Evolutionary conservation across 2,329 filamentous ascomycete genomes (phyloP), one percentile per base, ranked within the genome.

Genomic region (Exophiala mesophila): DNA sequence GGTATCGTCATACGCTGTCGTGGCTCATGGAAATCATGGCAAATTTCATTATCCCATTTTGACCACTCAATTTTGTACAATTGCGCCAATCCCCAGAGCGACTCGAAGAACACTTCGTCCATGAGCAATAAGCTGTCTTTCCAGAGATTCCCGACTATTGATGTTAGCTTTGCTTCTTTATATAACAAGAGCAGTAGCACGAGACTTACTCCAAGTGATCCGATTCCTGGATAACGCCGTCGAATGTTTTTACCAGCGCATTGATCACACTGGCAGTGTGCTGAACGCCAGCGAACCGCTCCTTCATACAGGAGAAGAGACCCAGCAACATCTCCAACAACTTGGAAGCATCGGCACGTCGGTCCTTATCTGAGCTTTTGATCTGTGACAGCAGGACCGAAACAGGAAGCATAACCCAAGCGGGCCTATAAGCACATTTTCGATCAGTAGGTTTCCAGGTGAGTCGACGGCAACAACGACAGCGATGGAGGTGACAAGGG

Each of bases 101-200:
- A 26, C 36, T 29, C 17, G 19, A 3, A 38, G 17, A 26, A 38
- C 28, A 16, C 36, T 20, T 38, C 36, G n/a, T 8, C 36, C 36
- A 26, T 16, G 36, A 15, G 15, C 21, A 15, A 38, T 6, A 10
- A 38, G 36, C 19, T 38, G 20, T 20, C 19, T 16, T 28, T 38
- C 36, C 24, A 38, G 36, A n/a, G 24, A 17, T 15, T 38, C 36
- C 2, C 12, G 19, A 13, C 36, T 38, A 36, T 36, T 19, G 23
- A 18, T 17, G 6, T 32, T 6, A 32, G 7, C 7, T 32, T 7
- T 6, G 10, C 7, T 13, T 6, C 7, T 17, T 32, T 6, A 32
- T 32, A 28, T 15, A 34, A 12, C 15, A n/a, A 17, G 15, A 16
- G 3, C 12, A 17, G 18, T 34, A 13, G 15, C n/a, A 12, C 13